Evolutionary conservation across 306 rosid species (phyloP).

Genomic region (Sophora flavescens): DNA sequence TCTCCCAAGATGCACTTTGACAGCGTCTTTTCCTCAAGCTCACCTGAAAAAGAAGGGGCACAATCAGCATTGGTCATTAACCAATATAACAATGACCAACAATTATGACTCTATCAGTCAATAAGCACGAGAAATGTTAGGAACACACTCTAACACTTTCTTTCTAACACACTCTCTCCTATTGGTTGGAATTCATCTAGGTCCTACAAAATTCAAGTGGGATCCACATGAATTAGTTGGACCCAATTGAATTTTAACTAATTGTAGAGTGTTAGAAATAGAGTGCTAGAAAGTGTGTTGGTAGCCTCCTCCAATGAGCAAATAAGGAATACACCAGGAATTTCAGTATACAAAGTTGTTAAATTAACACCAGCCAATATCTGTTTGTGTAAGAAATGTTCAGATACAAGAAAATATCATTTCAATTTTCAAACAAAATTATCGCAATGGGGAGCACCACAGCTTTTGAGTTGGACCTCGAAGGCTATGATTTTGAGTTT

Average conservation of each 20-base stretch:
- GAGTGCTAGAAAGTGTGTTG: too few relatives aligned
- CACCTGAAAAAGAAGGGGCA: slow-evolving; percentile 51
- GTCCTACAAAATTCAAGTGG: too few relatives aligned
- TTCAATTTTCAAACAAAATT: slow-evolving; percentile 1
- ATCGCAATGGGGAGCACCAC: not conserved
- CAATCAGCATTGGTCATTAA: slow-evolving; percentile 23
- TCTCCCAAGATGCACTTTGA: slow-evolving; percentile 49
- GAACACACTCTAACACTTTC: too few relatives aligned
- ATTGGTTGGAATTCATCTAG: too few relatives aligned
- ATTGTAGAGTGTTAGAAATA: too few relatives aligned
- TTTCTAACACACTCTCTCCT: too few relatives aligned
- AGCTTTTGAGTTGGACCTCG: not conserved
- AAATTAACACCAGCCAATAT: slow-evolving; percentile 8
- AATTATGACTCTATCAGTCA: too few relatives aligned
- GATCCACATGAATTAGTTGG: too few relatives aligned
- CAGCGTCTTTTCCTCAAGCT: slow-evolving; percentile 51
- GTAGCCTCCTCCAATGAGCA: too few relatives aligned
- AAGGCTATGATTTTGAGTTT: not conserved
- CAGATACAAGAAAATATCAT: not conserved
- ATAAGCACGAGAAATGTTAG: too few relatives aligned
- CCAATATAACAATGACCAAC: not conserved
- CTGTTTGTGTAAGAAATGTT: not conserved
- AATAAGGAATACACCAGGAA: slow-evolving; percentile 1
- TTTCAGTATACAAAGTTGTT: slow-evolving; percentile 10
- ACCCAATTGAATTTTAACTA: too few relatives aligned